Evolutionary conservation across 805 yeast species (phyloP).

Genomic region (Lachancea dasiensis): DNA sequence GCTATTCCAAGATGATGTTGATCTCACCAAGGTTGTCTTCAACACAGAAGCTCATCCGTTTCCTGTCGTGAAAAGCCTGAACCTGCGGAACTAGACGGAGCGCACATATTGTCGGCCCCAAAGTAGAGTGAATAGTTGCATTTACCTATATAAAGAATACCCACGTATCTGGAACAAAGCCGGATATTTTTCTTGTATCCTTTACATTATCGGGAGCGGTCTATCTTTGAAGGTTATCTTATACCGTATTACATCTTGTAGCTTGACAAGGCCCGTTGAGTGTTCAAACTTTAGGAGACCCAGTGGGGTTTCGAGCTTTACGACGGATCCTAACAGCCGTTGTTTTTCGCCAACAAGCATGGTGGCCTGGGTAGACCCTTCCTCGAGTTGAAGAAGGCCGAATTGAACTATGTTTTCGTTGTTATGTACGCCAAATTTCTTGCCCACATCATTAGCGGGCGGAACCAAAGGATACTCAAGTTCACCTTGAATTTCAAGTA

Average conservation of each 20-base stretch:
- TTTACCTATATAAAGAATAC: too few relatives aligned
- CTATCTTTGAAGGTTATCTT: constrained; percentile 60
- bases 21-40: constrained; percentile 65
- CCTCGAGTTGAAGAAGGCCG: constrained; percentile 22
- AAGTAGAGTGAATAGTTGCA: too few relatives aligned
- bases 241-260: constrained; percentile 53
- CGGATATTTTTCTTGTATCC: too few relatives aligned
- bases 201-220: constrained; percentile 72
- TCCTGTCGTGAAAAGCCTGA: constrained; percentile 49
- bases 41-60: constrained; percentile 94
- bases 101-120: too few relatives aligned
- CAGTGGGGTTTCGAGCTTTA: constrained; percentile 55
- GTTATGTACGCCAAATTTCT: constrained; percentile 14
- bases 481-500: constrained; percentile 73
- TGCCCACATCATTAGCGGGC: constrained; percentile 34
- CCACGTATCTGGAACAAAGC: too few relatives aligned
- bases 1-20: constrained; percentile 67
- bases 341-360: constrained; percentile 65
- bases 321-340: constrained; percentile 56
- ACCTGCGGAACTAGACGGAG: constrained; percentile 10
- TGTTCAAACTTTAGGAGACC: constrained; percentile 48
- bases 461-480: constrained; percentile 41
- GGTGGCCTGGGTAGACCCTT: constrained; percentile 39
- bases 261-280: constrained; percentile 35
- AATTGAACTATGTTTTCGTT: constrained; percentile 21